Evolutionary conservation across 2,329 filamentous ascomycete genomes (phyloP), one percentile per base, ranked within the genome.

Genomic region (Metarhizium rileyi): DNA sequence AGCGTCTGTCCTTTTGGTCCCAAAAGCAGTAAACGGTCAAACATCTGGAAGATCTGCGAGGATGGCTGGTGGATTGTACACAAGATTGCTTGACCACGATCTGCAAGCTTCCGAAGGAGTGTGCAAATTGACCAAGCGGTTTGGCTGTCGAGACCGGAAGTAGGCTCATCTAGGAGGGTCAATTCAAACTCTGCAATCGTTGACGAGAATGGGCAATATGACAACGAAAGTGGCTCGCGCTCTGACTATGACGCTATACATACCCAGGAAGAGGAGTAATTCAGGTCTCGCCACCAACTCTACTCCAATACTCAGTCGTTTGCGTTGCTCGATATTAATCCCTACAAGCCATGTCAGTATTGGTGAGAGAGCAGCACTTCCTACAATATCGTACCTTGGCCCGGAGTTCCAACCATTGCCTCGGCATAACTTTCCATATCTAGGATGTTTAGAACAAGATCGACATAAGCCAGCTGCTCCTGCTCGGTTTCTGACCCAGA

Each of bases 401-500:
- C 72, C 0, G 61, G 55, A 5, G 78, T 48, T 20, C 63, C 62
- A 36, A 81, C 75, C 3, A 80, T 70, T 2, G 75, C 75, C 35
- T 78, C 74, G 1, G 77, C 75, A 44, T 77, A 77, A 1, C 68
- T 71, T 44, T 71, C 63, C 60, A 78, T 78, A 50, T 78, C 75
- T 7, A 69, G 52, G 20, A 16, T 68, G 65, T 2, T 71, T 69
- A 3, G 56, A 58, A 27, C 64, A 65, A 0, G 73, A 71, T 52
- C 84, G 20, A 90, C 87, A 55, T 91, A 91, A 2, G 77, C 82
- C 3, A 87, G 64, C 68, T 91, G 91, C 60, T 91, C 86, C 38
- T 76, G 67, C 12, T 74, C 74, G 4, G 84, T 70, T 16, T 84
- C 75, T 44, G 81, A 71, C 40, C 76, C 77, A 1, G 87, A 86